Evolutionary conservation across 306 rosid species (phyloP).

Genomic region (Luffa acutangula): DNA sequence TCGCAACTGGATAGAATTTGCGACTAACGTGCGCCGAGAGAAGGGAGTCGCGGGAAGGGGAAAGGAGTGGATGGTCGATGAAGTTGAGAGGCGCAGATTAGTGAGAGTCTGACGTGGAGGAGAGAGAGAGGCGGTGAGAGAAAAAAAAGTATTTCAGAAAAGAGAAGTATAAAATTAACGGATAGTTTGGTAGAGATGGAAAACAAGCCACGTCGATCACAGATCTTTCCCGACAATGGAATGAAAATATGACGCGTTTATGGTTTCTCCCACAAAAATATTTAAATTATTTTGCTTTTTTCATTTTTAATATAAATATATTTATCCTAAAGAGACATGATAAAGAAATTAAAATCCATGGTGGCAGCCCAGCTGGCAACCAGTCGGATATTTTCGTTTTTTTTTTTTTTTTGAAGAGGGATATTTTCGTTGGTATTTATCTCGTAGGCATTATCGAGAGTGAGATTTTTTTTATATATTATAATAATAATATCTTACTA

Average conservation of each 20-base stretch:
- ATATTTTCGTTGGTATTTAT: not conserved
- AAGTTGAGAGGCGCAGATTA: not conserved
- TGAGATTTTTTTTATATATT: not conserved
- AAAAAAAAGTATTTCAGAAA: constrained; percentile 15
- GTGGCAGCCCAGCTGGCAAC: not conserved
- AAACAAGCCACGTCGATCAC: constrained; percentile 37
- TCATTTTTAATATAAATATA: not conserved
- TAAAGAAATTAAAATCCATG: not conserved
- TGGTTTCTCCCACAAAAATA: not conserved
- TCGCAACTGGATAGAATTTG: not conserved
- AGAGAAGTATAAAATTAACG: not conserved
- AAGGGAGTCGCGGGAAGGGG: not conserved
- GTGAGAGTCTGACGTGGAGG: constrained; percentile 23
- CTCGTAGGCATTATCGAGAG: not conserved
- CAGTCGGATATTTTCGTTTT: not conserved
- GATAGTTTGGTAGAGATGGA: constrained; percentile 48
- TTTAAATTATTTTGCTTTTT: not conserved
- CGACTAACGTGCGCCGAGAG: not conserved
- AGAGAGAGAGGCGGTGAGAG: not conserved
- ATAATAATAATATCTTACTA: no score
- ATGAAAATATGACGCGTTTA: not conserved
- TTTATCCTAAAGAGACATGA: not conserved
- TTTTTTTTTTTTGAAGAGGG: no score
- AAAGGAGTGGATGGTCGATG: not conserved
- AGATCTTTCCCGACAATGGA: constrained; percentile 11